Evolutionary conservation across 352 stramenopile species (phyloP).

Genomic region (Phytophthora hibernalis): DNA sequence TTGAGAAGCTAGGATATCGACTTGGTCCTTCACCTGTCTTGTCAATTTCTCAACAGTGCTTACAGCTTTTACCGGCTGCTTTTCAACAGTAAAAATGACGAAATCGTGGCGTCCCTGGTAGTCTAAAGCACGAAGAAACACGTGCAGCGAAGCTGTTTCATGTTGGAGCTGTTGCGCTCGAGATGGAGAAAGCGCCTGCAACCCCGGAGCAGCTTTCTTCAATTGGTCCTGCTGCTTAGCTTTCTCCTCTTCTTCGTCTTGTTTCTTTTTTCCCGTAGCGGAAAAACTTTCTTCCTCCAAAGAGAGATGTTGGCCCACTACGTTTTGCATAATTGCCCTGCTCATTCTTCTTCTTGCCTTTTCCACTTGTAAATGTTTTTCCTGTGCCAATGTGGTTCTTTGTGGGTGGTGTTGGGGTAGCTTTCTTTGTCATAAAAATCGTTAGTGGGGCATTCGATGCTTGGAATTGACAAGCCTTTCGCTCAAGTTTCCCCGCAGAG

Average conservation of each 20-base stretch:
- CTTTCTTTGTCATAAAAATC: constrained; percentile 43
- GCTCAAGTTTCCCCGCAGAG: constrained; percentile 37
- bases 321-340: constrained; percentile 15
- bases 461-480: constrained; percentile 49
- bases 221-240: constrained; percentile 15
- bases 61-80: constrained; percentile 21
- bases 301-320: constrained; percentile 18
- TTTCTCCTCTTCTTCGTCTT: constrained; percentile 21
- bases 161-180: constrained; percentile 26
- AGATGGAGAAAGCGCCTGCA: constrained; percentile 33
- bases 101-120: constrained; percentile 32
- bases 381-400: neutral
- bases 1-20: constrained; percentile 4
- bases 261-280: constrained; percentile 38
- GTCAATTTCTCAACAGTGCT: constrained; percentile 32
- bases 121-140: constrained; percentile 41
- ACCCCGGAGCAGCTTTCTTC: constrained; percentile 5
- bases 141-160: constrained; percentile 31
- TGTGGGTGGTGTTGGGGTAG: constrained; percentile 2
- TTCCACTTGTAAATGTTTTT: neutral
- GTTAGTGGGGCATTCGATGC: constrained; percentile 19
- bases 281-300: constrained; percentile 36
- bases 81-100: constrained; percentile 31
- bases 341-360: neutral
- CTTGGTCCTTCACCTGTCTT: constrained; percentile 24